Conservation (phyloP, 768 basidiomycete genomes). For the Leccinellum albellum region DNA sequence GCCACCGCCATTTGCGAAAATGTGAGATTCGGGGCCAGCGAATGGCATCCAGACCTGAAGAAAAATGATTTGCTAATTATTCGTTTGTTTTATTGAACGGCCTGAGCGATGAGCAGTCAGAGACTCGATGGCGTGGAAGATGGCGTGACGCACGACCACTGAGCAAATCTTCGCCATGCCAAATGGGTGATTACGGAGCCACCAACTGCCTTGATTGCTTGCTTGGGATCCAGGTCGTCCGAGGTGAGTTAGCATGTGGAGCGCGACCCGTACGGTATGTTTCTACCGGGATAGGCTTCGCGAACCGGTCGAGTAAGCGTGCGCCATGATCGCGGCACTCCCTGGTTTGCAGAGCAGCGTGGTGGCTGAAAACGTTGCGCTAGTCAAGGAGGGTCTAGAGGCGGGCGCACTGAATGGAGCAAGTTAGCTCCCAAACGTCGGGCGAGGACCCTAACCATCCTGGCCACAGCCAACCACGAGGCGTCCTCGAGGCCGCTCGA, state of each 20-base stretch:
- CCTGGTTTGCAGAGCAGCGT: background rate
- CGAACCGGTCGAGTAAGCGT: conserved; percentile 2
- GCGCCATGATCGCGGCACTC: background rate
- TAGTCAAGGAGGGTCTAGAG: background rate
- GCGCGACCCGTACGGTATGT: background rate
- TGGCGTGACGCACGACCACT: background rate
- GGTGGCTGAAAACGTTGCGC: background rate
- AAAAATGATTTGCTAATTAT: background rate
- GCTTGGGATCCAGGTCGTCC: background rate
- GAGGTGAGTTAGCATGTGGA: background rate
- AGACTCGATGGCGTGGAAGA: background rate
- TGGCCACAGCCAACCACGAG: conserved; percentile 14
- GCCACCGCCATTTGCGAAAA: background rate
- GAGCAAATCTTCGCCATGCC: background rate
- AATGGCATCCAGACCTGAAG: background rate
- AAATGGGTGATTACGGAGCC: background rate
- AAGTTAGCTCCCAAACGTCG: conserved; percentile 13
- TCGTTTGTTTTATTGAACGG: background rate
- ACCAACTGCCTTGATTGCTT: background rate
- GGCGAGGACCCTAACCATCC: background rate
- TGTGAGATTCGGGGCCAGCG: background rate
- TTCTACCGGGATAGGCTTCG: background rate
- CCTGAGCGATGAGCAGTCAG: background rate
- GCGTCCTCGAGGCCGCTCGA: conserved; percentile 19
- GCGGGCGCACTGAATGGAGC: conserved; percentile 7